Conservation (phyloP, 1,284 basidiomycete species). For the Rugiboletus extremiorientalis region DNA sequence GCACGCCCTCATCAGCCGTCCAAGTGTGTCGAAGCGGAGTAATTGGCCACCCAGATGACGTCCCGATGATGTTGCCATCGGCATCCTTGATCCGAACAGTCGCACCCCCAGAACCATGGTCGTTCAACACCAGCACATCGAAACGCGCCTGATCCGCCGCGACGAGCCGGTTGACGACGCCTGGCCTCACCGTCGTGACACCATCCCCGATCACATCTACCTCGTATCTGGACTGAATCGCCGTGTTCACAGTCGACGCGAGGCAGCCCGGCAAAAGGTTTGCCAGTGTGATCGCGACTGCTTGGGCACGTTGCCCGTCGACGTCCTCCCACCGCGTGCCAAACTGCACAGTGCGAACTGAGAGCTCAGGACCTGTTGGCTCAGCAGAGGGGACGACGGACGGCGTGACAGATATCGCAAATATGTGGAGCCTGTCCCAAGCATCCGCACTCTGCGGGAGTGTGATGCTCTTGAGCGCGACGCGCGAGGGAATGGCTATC, state of each 20-base stretch:
- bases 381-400: conserved; percentile 22
- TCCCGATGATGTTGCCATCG: conserved; percentile 33
- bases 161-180: conserved; percentile 41
- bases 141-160: conserved; percentile 45
- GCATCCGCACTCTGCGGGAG: conserved; percentile 35
- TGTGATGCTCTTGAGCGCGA: conserved; percentile 40
- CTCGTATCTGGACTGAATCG: conserved; percentile 36
- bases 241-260: conserved; percentile 24
- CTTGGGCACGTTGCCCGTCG: conserved; percentile 37
- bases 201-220: conserved; percentile 39
- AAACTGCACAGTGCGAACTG: conserved; percentile 41
- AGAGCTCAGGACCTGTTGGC: conserved; percentile 29
- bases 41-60: conserved; percentile 38
- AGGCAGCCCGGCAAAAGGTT: conserved; percentile 42
- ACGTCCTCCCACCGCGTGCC: conserved; percentile 45
- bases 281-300: conserved; percentile 46
- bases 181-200: conserved; percentile 38
- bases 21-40: conserved; percentile 40
- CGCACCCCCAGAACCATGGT: conserved; percentile 34
- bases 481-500: conserved; percentile 41
- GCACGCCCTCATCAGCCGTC: conserved; percentile 37
- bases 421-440: conserved; percentile 43
- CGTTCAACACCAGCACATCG: conserved; percentile 40
- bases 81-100: conserved; percentile 36
- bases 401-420: conserved; percentile 44